Evolutionary conservation across 306 rosid species (phyloP).

Genomic region (Mimosa pudica): DNA sequence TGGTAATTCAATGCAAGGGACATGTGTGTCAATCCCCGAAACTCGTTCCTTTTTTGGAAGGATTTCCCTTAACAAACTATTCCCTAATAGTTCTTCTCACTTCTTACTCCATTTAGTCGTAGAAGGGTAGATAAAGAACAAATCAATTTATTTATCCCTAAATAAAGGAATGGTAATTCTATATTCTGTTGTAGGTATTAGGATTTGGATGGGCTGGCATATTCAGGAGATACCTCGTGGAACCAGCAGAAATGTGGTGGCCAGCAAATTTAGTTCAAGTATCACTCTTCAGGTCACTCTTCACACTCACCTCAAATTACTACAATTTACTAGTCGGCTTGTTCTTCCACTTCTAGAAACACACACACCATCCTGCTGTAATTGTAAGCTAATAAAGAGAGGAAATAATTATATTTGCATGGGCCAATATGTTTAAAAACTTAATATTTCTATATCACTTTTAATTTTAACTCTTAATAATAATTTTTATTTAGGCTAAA

Average conservation of each 20-base stretch:
- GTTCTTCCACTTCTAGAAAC: background rate
- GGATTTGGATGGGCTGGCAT: constrained; percentile 99
- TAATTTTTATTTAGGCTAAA: background rate
- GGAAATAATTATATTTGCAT: background rate
- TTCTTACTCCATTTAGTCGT: too few relatives aligned
- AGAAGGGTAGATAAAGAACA: too few relatives aligned
- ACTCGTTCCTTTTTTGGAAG: too few relatives aligned
- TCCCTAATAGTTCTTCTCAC: too few relatives aligned
- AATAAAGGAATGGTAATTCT: background rate
- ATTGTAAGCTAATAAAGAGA: background rate
- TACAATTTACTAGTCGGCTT: background rate
- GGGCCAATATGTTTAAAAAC: background rate
- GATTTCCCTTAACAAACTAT: too few relatives aligned
- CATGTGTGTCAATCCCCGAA: too few relatives aligned
- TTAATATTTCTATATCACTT: background rate
- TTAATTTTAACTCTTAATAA: background rate
- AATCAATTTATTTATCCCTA: background rate
- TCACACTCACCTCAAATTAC: background rate
- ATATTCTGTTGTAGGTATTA: constrained; percentile 51
- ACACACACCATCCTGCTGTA: background rate
- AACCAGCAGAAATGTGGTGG: constrained; percentile 99
- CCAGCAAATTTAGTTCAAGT: constrained; percentile 95
- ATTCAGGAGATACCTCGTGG: constrained; percentile 78
- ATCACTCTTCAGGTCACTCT: constrained; percentile 78
- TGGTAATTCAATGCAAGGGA: too few relatives aligned